A percentile compares a stretch with the other conserved stretches of the same genome.
Conservation (phyloP, 23 red algal genomes). For the Gracilaria domingensis region DNA sequence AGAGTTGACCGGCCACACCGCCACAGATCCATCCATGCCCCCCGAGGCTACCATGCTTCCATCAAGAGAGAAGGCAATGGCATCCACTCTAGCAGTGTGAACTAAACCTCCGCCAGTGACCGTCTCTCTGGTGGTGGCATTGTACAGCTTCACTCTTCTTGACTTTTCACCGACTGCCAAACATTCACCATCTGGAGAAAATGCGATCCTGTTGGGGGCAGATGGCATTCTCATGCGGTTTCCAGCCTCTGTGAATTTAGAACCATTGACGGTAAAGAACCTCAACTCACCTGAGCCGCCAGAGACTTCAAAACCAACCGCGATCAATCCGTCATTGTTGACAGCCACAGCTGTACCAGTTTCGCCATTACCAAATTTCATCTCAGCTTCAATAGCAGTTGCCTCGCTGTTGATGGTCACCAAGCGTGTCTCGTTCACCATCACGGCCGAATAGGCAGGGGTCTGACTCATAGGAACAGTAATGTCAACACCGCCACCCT, state of each 20-base stretch:
- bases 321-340: constrained; percentile 70
- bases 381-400: constrained; percentile 47
- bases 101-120: constrained; percentile 61
- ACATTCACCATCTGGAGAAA: constrained; percentile 67
- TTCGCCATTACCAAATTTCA: constrained; percentile 55
- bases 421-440: constrained; percentile 77
- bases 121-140: constrained; percentile 44
- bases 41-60: constrained; percentile 69
- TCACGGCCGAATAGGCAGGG: constrained; percentile 40
- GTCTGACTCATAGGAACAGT: constrained; percentile 34
- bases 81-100: constrained; percentile 84
- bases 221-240: constrained; percentile 55
- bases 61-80: constrained; percentile 50
- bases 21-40: constrained; percentile 76
- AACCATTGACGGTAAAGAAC: constrained; percentile 56
- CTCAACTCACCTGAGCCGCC: constrained; percentile 76
- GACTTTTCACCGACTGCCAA: constrained; percentile 79
- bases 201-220: constrained; percentile 64
- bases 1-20: constrained; percentile 62
- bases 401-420: constrained; percentile 20
- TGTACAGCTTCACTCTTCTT: constrained; percentile 78
- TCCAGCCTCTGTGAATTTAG: constrained; percentile 35
- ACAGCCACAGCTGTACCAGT: constrained; percentile 66
- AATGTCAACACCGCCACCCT: constrained; percentile 81
- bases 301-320: constrained; percentile 63